Conservation (phyloP, 2,329 filamentous ascomycete genomes). For the Neonectria coccinea region DNA sequence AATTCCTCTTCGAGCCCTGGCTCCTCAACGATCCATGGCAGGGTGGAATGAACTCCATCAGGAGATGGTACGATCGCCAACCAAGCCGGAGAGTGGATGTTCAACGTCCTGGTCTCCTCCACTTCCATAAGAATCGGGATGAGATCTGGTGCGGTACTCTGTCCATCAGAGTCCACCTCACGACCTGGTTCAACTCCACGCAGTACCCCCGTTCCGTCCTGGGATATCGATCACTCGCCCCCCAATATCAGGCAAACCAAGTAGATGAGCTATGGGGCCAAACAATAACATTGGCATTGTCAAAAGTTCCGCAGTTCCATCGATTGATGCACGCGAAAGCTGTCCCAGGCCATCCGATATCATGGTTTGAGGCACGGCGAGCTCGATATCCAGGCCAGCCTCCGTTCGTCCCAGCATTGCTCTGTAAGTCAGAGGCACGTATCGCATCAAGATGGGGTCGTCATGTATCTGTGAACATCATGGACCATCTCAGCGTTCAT, state of each 20-base stretch:
- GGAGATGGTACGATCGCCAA: background rate
- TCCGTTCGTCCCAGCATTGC: background rate
- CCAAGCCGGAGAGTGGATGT: background rate
- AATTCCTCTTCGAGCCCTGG: background rate
- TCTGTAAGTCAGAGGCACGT: background rate
- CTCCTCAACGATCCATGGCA: background rate
- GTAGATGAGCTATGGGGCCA: background rate
- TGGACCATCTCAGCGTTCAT: background rate
- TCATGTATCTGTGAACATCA: background rate
- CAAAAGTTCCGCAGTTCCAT: no score
- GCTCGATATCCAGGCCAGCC: background rate
- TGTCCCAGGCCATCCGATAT: background rate
- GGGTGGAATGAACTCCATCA: background rate
- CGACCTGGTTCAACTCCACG: background rate
- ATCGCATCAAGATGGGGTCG: background rate
- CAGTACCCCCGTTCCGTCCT: no score
- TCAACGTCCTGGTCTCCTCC: background rate
- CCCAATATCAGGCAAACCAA: background rate
- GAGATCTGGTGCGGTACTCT: background rate
- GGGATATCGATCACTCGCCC: background rate
- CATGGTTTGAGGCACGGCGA: background rate
- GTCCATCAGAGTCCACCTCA: background rate
- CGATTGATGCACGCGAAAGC: no score
- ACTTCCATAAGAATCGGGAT: background rate
- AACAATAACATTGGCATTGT: background rate